Evolutionary conservation across 768 basidiomycete species (phyloP).

Genomic region (Trametopsis cervina): DNA sequence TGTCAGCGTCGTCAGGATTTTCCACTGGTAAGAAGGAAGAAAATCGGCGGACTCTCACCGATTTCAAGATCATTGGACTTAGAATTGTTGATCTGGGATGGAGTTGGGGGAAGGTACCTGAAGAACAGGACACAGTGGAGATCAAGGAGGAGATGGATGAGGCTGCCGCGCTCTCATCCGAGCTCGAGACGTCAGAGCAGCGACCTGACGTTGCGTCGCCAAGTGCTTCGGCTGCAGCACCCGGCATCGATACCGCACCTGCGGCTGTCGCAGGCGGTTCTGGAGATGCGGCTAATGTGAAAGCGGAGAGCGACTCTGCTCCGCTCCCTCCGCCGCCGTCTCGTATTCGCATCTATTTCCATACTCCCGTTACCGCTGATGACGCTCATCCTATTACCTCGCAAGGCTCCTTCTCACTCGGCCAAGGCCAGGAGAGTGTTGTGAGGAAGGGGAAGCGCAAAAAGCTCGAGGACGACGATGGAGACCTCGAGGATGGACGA

Average conservation of each 20-base stretch:
- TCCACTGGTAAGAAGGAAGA: constrained; percentile 74
- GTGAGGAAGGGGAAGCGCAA: constrained; percentile 77
- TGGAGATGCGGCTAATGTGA: constrained; percentile 11
- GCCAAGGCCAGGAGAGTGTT: constrained; percentile 41
- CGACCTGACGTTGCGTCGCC: constrained; percentile 11
- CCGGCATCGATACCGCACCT: constrained; percentile 11
- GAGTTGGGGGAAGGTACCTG: constrained; percentile 73
- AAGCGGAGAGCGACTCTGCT: constrained; percentile 15
- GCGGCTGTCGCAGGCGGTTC: constrained; percentile 1
- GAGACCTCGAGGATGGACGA: constrained; percentile 67
- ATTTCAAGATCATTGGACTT: constrained; percentile 94
- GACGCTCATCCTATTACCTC: constrained; percentile 72
- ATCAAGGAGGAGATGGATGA: constrained; percentile 9
- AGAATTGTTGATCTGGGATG: constrained; percentile 78
- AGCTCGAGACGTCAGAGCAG: constrained; percentile 16
- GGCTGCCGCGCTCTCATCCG: constrained; percentile 16
- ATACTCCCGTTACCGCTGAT: constrained; percentile 80
- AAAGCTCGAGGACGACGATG: constrained; percentile 86
- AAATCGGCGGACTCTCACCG: constrained; percentile 87
- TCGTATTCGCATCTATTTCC: constrained; percentile 87
- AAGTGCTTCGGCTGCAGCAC: constrained; percentile 6
- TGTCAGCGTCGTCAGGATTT: constrained; percentile 15
- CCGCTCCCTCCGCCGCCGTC: constrained; percentile 50
- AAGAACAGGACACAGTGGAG: constrained; percentile 3
- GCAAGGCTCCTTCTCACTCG: constrained; percentile 37